Percentiles rank a stretch among this genome's conserved stretches.
These are phyloP conservation scores for Xylariaceae sp. DNA, from an alignment of 2,329 filamentous ascomycete species.

Conservation along the genomic window DNA sequence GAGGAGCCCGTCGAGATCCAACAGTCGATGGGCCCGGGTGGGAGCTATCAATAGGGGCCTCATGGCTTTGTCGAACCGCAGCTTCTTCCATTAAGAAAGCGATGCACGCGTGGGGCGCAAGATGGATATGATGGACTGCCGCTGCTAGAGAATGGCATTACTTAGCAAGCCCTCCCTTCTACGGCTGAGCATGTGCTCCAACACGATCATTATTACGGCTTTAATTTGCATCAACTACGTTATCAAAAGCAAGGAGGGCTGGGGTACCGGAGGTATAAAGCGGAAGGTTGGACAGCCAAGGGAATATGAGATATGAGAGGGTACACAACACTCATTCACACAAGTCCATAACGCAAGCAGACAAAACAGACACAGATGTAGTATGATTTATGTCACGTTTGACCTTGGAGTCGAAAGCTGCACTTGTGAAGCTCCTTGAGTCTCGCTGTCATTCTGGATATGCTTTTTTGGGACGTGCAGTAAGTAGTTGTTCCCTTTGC, in stretches of 20 bases:
- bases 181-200: constrained; percentile 5
- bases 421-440: no score
- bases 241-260: constrained; percentile 2
- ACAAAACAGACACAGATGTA: not conserved
- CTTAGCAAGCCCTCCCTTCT: constrained; percentile 4
- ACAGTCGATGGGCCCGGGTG: constrained; percentile 34
- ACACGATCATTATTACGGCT: constrained; percentile 11
- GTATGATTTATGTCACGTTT: not conserved
- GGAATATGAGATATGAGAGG: not conserved
- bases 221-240: constrained; percentile 11
- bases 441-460: no score
- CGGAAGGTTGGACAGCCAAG: constrained; percentile 6
- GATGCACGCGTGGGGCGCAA: not conserved
- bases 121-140: constrained; percentile 9
- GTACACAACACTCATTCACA: constrained; percentile 10
- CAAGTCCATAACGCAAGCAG: not conserved
- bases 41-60: constrained; percentile 34
- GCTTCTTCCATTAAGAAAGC: constrained; percentile 37
- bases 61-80: constrained; percentile 38
- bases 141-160: constrained; percentile 15
- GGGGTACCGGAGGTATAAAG: constrained; percentile 2
- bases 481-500: no score
- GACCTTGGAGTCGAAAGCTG: not conserved
- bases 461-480: no score
- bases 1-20: constrained; percentile 25